Base-by-base conservation (phyloP, 1,284 basidiomycete genomes). In the Ustilago cynodontis region DNA sequence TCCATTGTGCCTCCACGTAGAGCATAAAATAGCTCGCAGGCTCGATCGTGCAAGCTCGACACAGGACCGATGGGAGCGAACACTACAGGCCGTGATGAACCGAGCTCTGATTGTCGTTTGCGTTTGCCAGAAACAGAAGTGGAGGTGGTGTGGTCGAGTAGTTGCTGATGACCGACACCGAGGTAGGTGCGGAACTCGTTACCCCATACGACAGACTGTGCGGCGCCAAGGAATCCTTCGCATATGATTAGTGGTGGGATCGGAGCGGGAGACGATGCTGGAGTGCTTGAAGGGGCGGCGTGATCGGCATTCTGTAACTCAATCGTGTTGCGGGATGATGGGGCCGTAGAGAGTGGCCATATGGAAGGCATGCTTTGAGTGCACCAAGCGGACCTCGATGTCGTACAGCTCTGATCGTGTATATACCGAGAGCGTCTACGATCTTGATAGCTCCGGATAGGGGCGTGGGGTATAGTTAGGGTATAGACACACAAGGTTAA, bases 11-110 rank as follows among this genome's bases (percentile, higher is more conserved):
- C 89, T 10, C 90, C 90, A 11, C 86, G 77, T 3, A 91, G 71
- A 3, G 87, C 86, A 77, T 89, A 90, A 81, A 88, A 90, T 14
- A 90, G 82, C 73, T 91, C 90, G 78, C 90, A 90, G 14, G 90
- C 90, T 57, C 90, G 82, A 67, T 91, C 90, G 74, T 90, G 89
- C 28, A 91, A 71, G 3, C 89, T 89, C 73, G 89, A 89, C 87
- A 20, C 89, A 88, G 51, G 90, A 86, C 65, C 89, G 89, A 65
- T 75, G 28, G 71, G 75, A 4, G 64, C 61, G 28, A 73, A 75
- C 3, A 81, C 43, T 9, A 78, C 65, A 2, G 52, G 14, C 2
- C 70, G 60, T 5, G 10, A 37, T 3, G 61, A 68, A 2, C 64
- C 62, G 2, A 68, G 28, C 0, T 41, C 47, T 3, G 61, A 68